Evolutionary conservation across 495 filamentous ascomycete species (phyloP), one percentile per base, ranked within the genome.

Genomic region (Bombardia bombarda): DNA sequence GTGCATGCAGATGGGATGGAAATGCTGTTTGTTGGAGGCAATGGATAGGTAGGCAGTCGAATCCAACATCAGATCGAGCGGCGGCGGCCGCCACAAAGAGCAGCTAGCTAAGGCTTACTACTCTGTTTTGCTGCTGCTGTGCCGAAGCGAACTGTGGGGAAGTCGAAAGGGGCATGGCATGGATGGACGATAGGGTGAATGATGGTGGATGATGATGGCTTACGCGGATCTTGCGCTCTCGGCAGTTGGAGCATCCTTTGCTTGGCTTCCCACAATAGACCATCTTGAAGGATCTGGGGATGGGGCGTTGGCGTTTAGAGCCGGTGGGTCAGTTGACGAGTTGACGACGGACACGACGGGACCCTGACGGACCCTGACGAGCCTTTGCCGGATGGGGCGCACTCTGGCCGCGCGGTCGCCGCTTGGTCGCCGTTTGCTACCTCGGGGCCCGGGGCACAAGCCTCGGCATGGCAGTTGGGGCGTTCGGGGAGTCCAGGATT

Each of bases 201-300:
- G 13, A 13, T 17, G 32, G n/a, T n/a, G n/a, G n/a, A n/a, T n/a
- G n/a, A n/a, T n/a, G n/a, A n/a, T n/a, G n/a, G n/a, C 56, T 50
- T 47, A 67, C 68, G 43, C 67, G 55, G 47, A 67, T 68, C 50
- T 72, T 72, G 45, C 61, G 58, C 46, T 68, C 57, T 45, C 81
- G 73, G 58, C 82, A 86, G 44, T 72, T 79, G 41, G 74, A 74
- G 57, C 82, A 85, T 32, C 79, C 79, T 51, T 78, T 79, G 48
- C 79, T 83, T 50, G 80, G 80, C 50, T 82, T 85, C 23, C 83
- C 81, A 53, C 74, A 74, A 57, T 84, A 83, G n/a, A 85, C 81
- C 80, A 84, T 86, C 38, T 51, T 67, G 39, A 22, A 19, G 38
- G 25, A 21, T 17, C 9, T 16, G 32, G 18, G n/a, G 32, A 3